Evolutionary conservation across 768 basidiomycete genomes (phyloP), one percentile per base, ranked within the genome.

Genomic region (Collybia mongolica): DNA sequence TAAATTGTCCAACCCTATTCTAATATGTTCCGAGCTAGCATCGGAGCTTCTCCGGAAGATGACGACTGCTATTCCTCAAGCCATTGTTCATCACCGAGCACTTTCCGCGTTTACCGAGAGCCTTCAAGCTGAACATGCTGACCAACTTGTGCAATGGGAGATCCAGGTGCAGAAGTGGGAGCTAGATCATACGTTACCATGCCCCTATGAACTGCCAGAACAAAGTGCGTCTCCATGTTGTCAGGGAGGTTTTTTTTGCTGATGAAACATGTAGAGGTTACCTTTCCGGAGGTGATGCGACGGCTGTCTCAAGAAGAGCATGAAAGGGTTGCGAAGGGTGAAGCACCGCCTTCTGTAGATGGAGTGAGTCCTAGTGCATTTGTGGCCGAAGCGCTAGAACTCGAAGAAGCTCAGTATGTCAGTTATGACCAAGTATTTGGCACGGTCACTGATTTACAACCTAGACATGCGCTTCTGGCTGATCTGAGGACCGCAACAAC

Each of bases 331-430:
- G 48, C 32, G 24, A 14, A 14, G 12, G 54, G 46, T 17, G 26
- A 22, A 6, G 26, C 19, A 11, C 17, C 54, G 36, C 41, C 39
- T 15, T 38, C 12, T 39, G 38, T 39, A 39, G 38, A 48, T 29
- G 15, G 48, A 53, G 24, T 42, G 12, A 44, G 44, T 18, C 49
- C 56, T 7, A 39, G 46, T 38, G 23, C 4, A 5, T 57, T 51
- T 20, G 41, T 57, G 4, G 39, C 49, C 12, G 49, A 38, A 19
- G 55, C 52, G 17, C 49, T 57, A 6, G 37, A 43, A 29, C 36
- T 57, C 15, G 48, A 50, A 24, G 52, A 51, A 23, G 17, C 15
- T 24, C 55, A 57, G 55, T 53, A 37, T n/a, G 53, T 45, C 20
- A 18, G 9, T 7, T 24, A 15, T 17, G 5, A 19, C 11, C 22